Evolutionary conservation across 345 rosid genomes (phyloP).

Genomic region (Adansonia digitata): DNA sequence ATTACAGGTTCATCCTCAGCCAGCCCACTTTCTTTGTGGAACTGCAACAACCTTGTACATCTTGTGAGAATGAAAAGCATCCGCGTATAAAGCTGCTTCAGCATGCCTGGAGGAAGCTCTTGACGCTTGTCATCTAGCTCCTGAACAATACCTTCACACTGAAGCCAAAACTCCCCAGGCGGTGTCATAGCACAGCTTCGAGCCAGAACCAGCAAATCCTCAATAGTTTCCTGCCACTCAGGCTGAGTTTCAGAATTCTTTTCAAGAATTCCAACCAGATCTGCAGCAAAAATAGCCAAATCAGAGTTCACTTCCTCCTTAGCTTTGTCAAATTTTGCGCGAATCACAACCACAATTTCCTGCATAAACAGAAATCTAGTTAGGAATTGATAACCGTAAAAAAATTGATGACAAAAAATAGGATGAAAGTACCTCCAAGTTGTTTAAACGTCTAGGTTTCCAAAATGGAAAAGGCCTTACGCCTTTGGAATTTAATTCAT

Average conservation of each 20-base stretch:
- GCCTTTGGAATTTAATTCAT: slow-evolving; percentile 96
- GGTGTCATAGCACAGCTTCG: slow-evolving; percentile 92
- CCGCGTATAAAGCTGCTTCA: slow-evolving; percentile 91
- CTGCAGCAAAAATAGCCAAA: slow-evolving; percentile 94
- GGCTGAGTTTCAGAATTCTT: slow-evolving; percentile 97
- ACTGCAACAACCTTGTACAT: slow-evolving; percentile 94
- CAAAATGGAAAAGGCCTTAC: slow-evolving; percentile 94
- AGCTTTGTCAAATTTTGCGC: slow-evolving; percentile 92
- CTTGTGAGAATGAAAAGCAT: slow-evolving; percentile 99
- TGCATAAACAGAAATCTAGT: slow-evolving; percentile 27
- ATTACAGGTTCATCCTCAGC: slow-evolving; percentile 70
- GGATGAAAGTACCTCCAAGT: slow-evolving; percentile 59
- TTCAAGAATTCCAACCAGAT: slow-evolving; percentile 92
- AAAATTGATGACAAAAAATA: slow-evolving; percentile 4
- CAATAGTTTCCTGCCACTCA: slow-evolving; percentile 91
- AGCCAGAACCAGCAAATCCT: slow-evolving; percentile 92
- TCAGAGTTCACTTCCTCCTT: slow-evolving; percentile 99
- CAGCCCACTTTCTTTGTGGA: slow-evolving; percentile 95
- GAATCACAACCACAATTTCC: slow-evolving; percentile 82
- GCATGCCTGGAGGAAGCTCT: slow-evolving; percentile 85
- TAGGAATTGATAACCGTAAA: slow-evolving; percentile 15
- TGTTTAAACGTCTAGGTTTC: slow-evolving; percentile 87
- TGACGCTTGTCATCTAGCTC: slow-evolving; percentile 98
- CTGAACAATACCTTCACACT: slow-evolving; percentile 98
- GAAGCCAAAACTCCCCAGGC: slow-evolving; percentile 98